Base-by-base conservation (phyloP, 306 rosid genomes). In the Mucuna pruriens region DNA sequence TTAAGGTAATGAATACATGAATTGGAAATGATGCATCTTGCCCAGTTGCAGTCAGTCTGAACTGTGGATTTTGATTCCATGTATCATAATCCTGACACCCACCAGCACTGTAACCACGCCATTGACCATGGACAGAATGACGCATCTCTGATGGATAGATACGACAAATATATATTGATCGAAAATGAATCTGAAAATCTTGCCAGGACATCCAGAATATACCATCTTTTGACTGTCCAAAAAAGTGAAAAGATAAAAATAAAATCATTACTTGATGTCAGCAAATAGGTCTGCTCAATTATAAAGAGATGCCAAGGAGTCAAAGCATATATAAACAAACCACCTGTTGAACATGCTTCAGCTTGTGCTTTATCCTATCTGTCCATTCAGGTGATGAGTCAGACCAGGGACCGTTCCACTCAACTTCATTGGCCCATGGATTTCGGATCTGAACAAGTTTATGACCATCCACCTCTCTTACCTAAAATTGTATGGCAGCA, bases 201-300 rank as follows among this genome's bases (percentile, higher is more conserved):
- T 96, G 99, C 99, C 99, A 96, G 46, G 99, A 96, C 99, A 96
- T 93, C 99, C 99, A 96, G 85, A 96, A 96, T 85, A 96, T 96
- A 72, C 99, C 98, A 81, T 96, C 97, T 81, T 87, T 93, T 45
- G 99, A 93, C 99, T 96, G 94, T 81, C 48, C 11, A 65, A 74
- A 42, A 77, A 60, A 26, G 54, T 26, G 65, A 19, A 29, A 29
- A 57, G 36, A 62, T 65, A 61, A 45, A 61, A 12, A 61, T 12
- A 54, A 60, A 44, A 45, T 16, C 26, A 65, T 65, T 71, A 83
- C n/a, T 23, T 39, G 63, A 55, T 10, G 51, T 17, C 58, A 63
- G 33, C 71, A 69, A 34, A 31, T 45, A 33, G 31, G 31, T 39
- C 49, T 13, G 46, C 77, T 83, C 31, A 12, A 62, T 70, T 39